Base-by-base conservation (phyloP, 371 early-diverging fungal genomes). In the Saksenaea vasiformis region DNA sequence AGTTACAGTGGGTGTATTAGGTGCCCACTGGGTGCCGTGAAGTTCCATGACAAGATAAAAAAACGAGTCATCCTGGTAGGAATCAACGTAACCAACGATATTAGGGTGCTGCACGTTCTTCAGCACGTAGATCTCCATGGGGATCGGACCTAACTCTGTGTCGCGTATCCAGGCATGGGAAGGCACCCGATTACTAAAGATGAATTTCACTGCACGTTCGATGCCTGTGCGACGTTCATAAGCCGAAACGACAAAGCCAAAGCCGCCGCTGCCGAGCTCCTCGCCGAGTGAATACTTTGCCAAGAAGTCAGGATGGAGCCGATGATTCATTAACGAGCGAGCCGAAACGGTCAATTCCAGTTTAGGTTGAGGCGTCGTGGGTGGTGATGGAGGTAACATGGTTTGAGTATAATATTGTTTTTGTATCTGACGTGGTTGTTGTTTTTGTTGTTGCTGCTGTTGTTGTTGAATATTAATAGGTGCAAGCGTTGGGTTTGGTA, bases 191-290 rank as follows among this genome's bases (percentile, higher is more conserved):
- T 83, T 71, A 60, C 85, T 83, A 65, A 87, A 79, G 58, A 94
- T 90, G 66, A 93, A 90, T 70, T 94, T 94, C 67, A 92, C 91
- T 7, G 94, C 94, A 27, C 90, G 85, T 62, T 89, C 88, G 27
- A 76, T 71, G 5, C 78, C 73, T 37, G 79, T 81, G 28, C 71
- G 53, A n/a, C 70, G 69, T 53, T 90, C 83, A n/a, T 76, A 70
- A 14, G 88, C 89, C 5, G 87, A 76, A 24, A 89, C 77, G 1
- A 91, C 93, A 69, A 90, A 91, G 26, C 94, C 94, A 69, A 90
- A 92, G 4, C 91, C 94, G 55, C 94, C 94, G 34, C 82, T 85
- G 19, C 93, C 93, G 13, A 93, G 86, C 68, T 89, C 89, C 60
- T 87, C 85, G 26, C 83, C 82, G 7, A 91, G 66, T 0, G 67